A percentile compares a stretch with the other conserved stretches of the same genome.
These are phyloP conservation scores for Penicillium goetzii DNA, from an alignment of 495 filamentous ascomycete genomes.

Conservation along the genomic window DNA sequence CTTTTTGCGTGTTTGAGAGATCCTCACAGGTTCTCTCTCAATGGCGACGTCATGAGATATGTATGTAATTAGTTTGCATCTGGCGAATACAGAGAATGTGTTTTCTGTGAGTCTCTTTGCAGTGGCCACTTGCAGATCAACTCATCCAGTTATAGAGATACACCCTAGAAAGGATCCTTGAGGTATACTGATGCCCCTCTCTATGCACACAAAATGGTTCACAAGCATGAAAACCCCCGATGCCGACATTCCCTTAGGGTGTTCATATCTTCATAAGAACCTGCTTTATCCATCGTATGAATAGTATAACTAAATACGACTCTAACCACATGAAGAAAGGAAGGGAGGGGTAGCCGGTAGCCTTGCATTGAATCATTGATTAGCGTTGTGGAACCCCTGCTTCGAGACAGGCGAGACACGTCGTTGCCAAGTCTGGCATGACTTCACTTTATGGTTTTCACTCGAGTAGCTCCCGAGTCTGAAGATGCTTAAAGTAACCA, in stretches of 20 bases:
- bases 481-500: neutral
- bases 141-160: too few relatives aligned
- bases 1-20: neutral
- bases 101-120: too few relatives aligned
- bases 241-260: neutral
- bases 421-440: neutral
- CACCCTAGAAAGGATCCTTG: too few relatives aligned
- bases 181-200: too few relatives aligned
- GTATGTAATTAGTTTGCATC: conserved; percentile 4
- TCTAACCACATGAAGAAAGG: neutral
- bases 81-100: neutral
- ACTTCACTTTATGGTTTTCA: neutral
- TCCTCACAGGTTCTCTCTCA: too few relatives aligned
- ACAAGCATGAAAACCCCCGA: neutral
- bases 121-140: too few relatives aligned
- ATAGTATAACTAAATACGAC: neutral
- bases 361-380: neutral
- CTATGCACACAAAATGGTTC: conserved; percentile 1
- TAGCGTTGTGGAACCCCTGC: neutral
- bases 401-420: neutral
- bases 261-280: neutral
- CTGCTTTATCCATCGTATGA: neutral
- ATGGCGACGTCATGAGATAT: neutral
- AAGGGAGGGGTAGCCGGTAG: neutral
- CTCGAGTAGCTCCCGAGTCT: neutral